Conservation (phyloP, 176 grass and related monocot genomes). For the Stipa capillata region DNA sequence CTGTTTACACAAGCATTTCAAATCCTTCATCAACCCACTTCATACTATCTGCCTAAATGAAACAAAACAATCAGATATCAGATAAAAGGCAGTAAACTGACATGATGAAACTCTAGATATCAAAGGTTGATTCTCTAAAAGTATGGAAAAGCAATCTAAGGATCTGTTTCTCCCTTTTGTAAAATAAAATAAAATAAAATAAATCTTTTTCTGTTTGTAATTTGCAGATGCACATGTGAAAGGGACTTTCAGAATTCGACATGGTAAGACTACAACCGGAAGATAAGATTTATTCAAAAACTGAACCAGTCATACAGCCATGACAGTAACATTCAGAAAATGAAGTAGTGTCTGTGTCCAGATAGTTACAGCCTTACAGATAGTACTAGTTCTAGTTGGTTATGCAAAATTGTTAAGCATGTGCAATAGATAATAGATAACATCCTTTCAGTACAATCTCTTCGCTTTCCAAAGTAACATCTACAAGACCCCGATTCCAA, state of each 20-base stretch:
- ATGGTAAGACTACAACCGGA: background rate
- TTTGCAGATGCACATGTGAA: no score
- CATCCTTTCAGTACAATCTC: background rate
- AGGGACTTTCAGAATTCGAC: background rate
- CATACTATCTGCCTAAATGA: conserved; percentile 60
- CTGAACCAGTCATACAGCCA: background rate
- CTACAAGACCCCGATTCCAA: no score
- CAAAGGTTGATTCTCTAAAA: background rate
- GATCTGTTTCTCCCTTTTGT: background rate
- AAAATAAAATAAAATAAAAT: background rate
- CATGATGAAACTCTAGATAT: background rate
- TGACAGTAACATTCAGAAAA: background rate
- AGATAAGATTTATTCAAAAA: background rate
- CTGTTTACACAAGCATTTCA: conserved; percentile 73
- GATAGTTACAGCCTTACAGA: background rate
- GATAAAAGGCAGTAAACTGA: background rate
- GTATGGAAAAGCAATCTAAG: background rate
- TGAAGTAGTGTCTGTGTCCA: background rate
- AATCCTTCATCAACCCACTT: conserved; percentile 88
- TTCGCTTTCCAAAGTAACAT: background rate
- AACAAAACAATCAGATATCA: background rate
- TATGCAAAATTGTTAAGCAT: background rate
- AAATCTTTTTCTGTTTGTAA: no score
- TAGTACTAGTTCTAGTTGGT: background rate
- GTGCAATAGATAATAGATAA: background rate